These are phyloP conservation scores for Aspergillus terreus DNA, from an alignment of 2,329 filamentous ascomycete species.

Conservation along the genomic window DNA sequence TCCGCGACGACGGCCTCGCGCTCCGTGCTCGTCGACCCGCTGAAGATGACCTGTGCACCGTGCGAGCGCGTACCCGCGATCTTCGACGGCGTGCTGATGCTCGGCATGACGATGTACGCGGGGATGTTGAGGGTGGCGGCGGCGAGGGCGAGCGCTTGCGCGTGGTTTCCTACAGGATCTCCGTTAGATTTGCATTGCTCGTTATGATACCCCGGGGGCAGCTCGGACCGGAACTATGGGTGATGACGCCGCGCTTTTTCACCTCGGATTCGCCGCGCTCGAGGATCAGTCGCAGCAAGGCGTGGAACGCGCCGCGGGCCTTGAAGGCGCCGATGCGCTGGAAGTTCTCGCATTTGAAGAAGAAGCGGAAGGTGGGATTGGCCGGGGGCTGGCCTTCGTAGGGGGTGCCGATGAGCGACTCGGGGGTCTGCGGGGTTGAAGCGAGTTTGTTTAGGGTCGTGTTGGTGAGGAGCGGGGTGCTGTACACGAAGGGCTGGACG, in stretches of 20 bases:
- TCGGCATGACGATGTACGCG: slow-evolving; percentile 88
- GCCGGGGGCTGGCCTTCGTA: slow-evolving; percentile 58
- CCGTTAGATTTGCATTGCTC: neutral
- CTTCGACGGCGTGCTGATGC: slow-evolving; percentile 79
- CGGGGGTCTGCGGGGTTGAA: slow-evolving; percentile 61
- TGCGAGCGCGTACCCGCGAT: slow-evolving; percentile 77
- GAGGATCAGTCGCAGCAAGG: slow-evolving; percentile 64
- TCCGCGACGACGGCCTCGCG: slow-evolving; percentile 72
- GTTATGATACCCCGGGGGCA: neutral
- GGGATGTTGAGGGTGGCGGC: slow-evolving; percentile 69
- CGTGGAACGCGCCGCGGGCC: slow-evolving; percentile 84
- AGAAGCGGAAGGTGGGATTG: slow-evolving; percentile 66
- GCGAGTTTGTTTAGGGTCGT: slow-evolving; percentile 70
- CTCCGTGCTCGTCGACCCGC: slow-evolving; percentile 74
- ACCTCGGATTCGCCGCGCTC: slow-evolving; percentile 61
- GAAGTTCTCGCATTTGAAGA: slow-evolving; percentile 95
- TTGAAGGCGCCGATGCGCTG: slow-evolving; percentile 94
- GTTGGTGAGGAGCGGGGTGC: slow-evolving; percentile 78
- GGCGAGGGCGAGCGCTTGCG: slow-evolving; percentile 85
- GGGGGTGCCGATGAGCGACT: slow-evolving; percentile 53
- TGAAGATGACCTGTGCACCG: slow-evolving; percentile 75
- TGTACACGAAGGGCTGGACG: slow-evolving; percentile 73
- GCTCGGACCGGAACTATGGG: slow-evolving; percentile 74
- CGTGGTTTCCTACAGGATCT: slow-evolving; percentile 71
- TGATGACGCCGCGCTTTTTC: slow-evolving; percentile 69